A percentile compares a stretch with the other conserved stretches of the same genome.
Evolutionary conservation across 2,329 filamentous ascomycete genomes (phyloP).

Genomic region (Sclerotinia minor): DNA sequence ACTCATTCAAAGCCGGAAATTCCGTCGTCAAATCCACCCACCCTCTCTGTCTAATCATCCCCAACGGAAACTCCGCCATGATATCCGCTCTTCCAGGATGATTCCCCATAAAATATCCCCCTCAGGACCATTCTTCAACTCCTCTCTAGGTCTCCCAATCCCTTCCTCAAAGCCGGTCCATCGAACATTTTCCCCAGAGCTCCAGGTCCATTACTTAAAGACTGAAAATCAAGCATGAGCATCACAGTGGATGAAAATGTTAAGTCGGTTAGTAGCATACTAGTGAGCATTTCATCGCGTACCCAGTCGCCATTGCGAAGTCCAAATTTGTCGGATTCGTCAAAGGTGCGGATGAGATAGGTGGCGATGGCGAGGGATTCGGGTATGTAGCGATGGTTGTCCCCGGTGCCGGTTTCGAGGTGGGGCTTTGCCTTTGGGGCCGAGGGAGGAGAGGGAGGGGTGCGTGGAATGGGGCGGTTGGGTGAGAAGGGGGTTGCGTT

Average conservation of each 20-base stretch:
- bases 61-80: conserved; percentile 40
- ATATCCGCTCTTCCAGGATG: conserved; percentile 42
- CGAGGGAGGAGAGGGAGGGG: conserved; percentile 71
- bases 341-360: conserved; percentile 42
- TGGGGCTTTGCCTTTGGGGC: conserved; percentile 84
- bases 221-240: conserved; percentile 35
- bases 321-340: conserved; percentile 38
- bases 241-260: conserved; percentile 26
- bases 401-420: conserved; percentile 48
- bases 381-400: conserved; percentile 35
- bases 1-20: conserved; percentile 40
- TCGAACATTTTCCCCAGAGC: conserved; percentile 21
- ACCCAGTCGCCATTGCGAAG: conserved; percentile 38
- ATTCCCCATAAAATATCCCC: conserved; percentile 37
- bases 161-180: conserved; percentile 28
- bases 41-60: conserved; percentile 36
- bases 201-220: conserved; percentile 24
- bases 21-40: conserved; percentile 39
- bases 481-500: conserved; percentile 56
- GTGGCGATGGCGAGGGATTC: conserved; percentile 41
- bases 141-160: conserved; percentile 30
- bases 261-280: conserved; percentile 34
- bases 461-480: conserved; percentile 50
- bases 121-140: conserved; percentile 31
- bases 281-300: conserved; percentile 39